Evolutionary conservation across 345 rosid species (phyloP), one percentile per base, ranked within the genome.

Genomic region (Linum trigynum): DNA sequence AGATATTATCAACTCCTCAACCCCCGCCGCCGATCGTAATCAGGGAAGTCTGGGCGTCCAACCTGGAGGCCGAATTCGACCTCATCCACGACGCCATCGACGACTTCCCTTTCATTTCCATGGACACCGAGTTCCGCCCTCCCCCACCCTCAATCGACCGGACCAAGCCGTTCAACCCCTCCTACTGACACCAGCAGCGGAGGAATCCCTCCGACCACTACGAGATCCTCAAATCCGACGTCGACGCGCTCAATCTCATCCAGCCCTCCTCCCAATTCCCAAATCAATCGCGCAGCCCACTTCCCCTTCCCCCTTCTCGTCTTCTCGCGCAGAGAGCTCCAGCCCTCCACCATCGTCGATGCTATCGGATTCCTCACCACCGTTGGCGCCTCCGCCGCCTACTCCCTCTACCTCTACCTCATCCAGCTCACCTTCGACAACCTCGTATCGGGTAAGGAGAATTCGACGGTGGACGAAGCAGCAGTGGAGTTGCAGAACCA

Each of bases 291-390:
- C n/a, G n/a, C n/a, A n/a, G n/a, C n/a, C n/a, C n/a, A n/a, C n/a
- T n/a, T n/a, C n/a, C n/a, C n/a, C n/a, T n/a, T n/a, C n/a, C n/a
- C n/a, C n/a, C n/a, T n/a, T n/a, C n/a, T n/a, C n/a, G n/a, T n/a
- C n/a, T n/a, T n/a, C n/a, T n/a, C n/a, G n/a, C n/a, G n/a, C n/a
- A n/a, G n/a, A n/a, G n/a, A n/a, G n/a, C n/a, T n/a, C n/a, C n/a
- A n/a, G n/a, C n/a, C n/a, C n/a, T n/a, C n/a, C n/a, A 36, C 69
- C 1, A 35, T 66, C 62, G 64, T 75, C 2, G 72, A 60, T 14
- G 76, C 51, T 23, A 72, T 79, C 5, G 86, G 89, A 7, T 84
- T 82, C 65, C 39, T 80, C 38, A 73, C 71, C 67, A 84, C 86
- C 4, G 17, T 79, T 12, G 77, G 77, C 32, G 85, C 86, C 5